Base-by-base conservation (phyloP, 2,329 filamentous ascomycete genomes). In the Plectosphaerella cucumerina region DNA sequence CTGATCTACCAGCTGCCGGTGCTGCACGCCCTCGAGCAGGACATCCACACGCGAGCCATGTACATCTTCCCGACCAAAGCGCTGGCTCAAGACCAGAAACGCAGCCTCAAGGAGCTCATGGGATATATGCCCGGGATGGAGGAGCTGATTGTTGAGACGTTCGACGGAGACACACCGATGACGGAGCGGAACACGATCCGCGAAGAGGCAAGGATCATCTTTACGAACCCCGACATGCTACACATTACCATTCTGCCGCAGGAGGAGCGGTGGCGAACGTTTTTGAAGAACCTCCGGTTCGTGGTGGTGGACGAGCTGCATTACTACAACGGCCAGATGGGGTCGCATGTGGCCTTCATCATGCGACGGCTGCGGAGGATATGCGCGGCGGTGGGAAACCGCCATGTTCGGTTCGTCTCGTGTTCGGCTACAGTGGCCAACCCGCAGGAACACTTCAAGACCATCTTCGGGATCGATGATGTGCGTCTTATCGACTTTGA, bases 21-120 rank as follows among this genome's bases (percentile, higher is more conserved):
- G 43, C 72, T 99, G 11, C 85, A 96, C 63, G 87, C 90, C 47
- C 73, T 99, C 2, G 93, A 99, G 66, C 75, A 82, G 48, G 88
- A 97, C 60, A 72, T 69, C 2, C 76, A 85, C 50, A 89, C 89
- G 9, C 78, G 94, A 59, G 94, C 94, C 3, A 90, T 99, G 85
- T 97, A 97, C 65, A 96, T 99, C 34, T 99, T 99, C 54, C 94
- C 94, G 0, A 99, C 94, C 0, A 99, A 99, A 70, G 94, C 94
- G 1, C 72, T 99, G 15, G 93, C 94, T 0, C 94, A 99, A 65
- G 94, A 99, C 67, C 94, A 99, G 67, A 85, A 86, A 59, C 81
- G 91, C 58, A 96, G 91, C 58, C 74, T 99, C 65, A 89, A 89
- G 61, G 90, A 96, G 49, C 80, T 97, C 63, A 73, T 97, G 54